Percentiles rank a stretch among this genome's conserved stretches.
Evolutionary conservation across 176 grass and related monocot genomes (phyloP).

Genomic region (Eragrostis curvula): DNA sequence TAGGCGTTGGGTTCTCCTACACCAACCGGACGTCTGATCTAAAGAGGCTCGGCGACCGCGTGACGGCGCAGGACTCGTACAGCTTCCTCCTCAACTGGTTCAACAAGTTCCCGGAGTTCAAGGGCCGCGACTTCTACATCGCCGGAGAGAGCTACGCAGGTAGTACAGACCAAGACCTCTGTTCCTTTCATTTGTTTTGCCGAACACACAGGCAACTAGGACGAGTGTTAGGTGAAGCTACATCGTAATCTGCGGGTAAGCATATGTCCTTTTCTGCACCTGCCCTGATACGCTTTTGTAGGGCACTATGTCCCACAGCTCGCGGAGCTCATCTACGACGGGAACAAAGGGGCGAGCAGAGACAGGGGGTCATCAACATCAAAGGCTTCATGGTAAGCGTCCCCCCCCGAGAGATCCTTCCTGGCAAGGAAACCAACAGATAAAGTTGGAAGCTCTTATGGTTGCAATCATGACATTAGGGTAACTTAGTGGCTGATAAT

Average conservation of each 20-base stretch:
- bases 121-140: conserved; percentile 77
- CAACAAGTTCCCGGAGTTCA: conserved; percentile 81
- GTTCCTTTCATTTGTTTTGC: background rate
- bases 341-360: conserved; percentile 64
- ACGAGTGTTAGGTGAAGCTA: background rate
- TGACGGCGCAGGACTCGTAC: conserved; percentile 77
- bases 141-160: conserved; percentile 96
- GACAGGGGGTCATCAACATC: conserved; percentile 65
- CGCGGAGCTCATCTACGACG: conserved; percentile 83
- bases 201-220: background rate
- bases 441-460: background rate
- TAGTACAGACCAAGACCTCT: conserved; percentile 2
- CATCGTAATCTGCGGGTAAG: conserved; percentile 1
- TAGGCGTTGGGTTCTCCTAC: conserved; percentile 96
- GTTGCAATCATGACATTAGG: conserved; percentile 33
- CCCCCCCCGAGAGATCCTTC: background rate
- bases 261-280: background rate
- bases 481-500: background rate
- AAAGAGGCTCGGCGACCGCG: conserved; percentile 66
- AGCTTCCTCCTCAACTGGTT: conserved; percentile 82
- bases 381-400: conserved; percentile 91
- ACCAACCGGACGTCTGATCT: conserved; percentile 76
- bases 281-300: conserved; percentile 39
- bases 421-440: background rate
- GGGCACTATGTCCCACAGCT: conserved; percentile 98